Evolutionary conservation across 2,329 filamentous ascomycete species (phyloP).

Genomic region (Neocatenulostroma microsporum): DNA sequence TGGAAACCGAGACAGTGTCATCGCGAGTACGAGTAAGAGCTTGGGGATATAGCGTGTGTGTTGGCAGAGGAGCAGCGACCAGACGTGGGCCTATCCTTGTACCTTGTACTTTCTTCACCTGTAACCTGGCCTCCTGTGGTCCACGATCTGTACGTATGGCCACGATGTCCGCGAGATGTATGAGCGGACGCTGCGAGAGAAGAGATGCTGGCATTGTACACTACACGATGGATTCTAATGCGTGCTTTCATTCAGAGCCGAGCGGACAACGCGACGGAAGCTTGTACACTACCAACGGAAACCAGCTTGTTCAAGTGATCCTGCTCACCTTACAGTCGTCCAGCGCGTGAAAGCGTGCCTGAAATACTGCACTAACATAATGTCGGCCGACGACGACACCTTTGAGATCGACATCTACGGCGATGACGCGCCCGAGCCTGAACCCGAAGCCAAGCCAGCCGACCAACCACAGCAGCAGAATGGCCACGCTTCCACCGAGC

Average conservation of each 20-base stretch:
- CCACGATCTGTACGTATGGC: conserved; percentile 1
- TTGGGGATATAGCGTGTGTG: too few relatives aligned
- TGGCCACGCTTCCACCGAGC: not conserved
- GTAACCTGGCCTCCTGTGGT: too few relatives aligned
- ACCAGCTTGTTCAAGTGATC: not conserved
- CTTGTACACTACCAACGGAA: conserved; percentile 3
- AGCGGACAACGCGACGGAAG: not conserved
- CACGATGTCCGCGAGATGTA: too few relatives aligned
- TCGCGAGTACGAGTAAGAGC: too few relatives aligned
- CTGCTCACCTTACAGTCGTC: conserved; percentile 1
- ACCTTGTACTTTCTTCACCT: too few relatives aligned
- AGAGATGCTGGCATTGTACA: not conserved
- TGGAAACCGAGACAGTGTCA: too few relatives aligned
- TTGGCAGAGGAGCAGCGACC: too few relatives aligned
- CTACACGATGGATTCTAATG: conserved; percentile 2
- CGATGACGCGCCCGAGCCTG: conserved; percentile 40
- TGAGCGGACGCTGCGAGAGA: not conserved
- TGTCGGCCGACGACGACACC: conserved; percentile 55
- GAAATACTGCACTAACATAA: conserved; percentile 9
- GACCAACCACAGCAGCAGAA: conserved; percentile 1
- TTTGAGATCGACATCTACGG: conserved; percentile 66
- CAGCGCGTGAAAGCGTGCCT: too few relatives aligned
- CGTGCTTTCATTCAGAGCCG: conserved; percentile 2
- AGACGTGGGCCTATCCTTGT: too few relatives aligned
- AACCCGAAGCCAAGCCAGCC: conserved; percentile 7